Evolutionary conservation across 2,329 filamentous ascomycete species (phyloP).

Genomic region (Monilinia laxa): DNA sequence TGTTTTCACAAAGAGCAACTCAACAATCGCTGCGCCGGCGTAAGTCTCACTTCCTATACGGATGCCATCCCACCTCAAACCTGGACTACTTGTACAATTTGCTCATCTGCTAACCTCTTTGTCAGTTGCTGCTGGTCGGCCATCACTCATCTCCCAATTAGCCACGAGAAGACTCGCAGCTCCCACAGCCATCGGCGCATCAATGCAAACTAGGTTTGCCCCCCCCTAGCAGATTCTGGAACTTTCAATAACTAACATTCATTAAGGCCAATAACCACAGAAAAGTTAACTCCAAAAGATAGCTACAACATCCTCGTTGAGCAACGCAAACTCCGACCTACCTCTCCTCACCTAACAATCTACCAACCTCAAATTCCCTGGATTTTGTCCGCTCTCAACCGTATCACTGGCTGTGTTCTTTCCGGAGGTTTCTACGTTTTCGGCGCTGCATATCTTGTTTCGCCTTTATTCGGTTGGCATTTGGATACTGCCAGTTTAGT

Average conservation of each 20-base stretch:
- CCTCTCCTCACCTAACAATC: conserved; percentile 68
- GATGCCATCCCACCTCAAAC: conserved; percentile 23
- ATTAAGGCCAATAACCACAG: conserved; percentile 49
- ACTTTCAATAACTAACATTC: conserved; percentile 25
- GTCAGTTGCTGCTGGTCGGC: conserved; percentile 47
- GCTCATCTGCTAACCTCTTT: conserved; percentile 15
- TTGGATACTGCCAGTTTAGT: conserved; percentile 63
- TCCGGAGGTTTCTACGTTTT: conserved; percentile 66
- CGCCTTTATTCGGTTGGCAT: conserved; percentile 66
- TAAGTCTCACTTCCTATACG: conserved; percentile 34
- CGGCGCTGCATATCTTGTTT: conserved; percentile 63
- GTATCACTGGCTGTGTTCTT: conserved; percentile 61
- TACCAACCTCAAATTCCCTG: conserved; percentile 71
- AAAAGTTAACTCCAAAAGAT: conserved; percentile 46
- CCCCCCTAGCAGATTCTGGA: conserved; percentile 1
- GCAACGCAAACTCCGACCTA: conserved; percentile 66
- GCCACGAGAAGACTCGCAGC: conserved; percentile 43
- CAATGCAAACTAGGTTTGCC: conserved; percentile 50
- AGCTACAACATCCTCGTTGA: conserved; percentile 59
- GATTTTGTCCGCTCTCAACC: conserved; percentile 59
- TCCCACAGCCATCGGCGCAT: conserved; percentile 45
- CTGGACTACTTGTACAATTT: conserved; percentile 22
- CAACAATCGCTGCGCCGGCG: conserved; percentile 47
- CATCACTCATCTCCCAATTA: conserved; percentile 43
- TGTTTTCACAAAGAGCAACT: conserved; percentile 47